Evolutionary conservation across 495 filamentous ascomycete species (phyloP).

Genomic region (Penicillium tannophilum): DNA sequence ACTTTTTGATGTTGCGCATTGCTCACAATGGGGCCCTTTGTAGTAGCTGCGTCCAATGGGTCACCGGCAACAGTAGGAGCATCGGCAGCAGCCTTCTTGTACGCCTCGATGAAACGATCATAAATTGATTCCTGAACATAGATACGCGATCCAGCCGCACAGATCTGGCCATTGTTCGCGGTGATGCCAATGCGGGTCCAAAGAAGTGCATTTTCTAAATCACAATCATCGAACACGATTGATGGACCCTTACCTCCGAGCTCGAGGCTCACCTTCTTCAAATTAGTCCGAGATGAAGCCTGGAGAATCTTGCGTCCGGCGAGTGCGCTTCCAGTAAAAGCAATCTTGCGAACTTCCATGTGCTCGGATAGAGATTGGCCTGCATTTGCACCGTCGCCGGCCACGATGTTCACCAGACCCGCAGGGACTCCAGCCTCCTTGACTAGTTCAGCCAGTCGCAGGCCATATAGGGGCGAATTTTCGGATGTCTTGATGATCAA

Average conservation of each 20-base stretch:
- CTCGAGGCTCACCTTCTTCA: slow-evolving; percentile 53
- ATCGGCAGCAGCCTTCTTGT: slow-evolving; percentile 15
- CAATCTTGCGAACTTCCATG: slow-evolving; percentile 74
- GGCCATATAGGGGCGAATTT: slow-evolving; percentile 83
- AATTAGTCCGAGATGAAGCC: slow-evolving; percentile 42
- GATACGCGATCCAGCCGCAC: slow-evolving; percentile 52
- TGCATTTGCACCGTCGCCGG: slow-evolving; percentile 77
- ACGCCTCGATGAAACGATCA: slow-evolving; percentile 50
- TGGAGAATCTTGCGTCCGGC: slow-evolving; percentile 33
- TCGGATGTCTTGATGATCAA: slow-evolving; percentile 91
- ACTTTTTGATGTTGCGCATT: slow-evolving; percentile 81
- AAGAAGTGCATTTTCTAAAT: slow-evolving; percentile 43
- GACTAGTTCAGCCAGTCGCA: slow-evolving; percentile 80
- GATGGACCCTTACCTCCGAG: slow-evolving; percentile 49
- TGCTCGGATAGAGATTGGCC: slow-evolving; percentile 79
- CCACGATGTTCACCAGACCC: slow-evolving; percentile 85
- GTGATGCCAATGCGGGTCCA: slow-evolving; percentile 48
- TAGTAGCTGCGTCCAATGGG: slow-evolving; percentile 70
- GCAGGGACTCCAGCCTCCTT: slow-evolving; percentile 84
- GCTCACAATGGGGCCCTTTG: slow-evolving; percentile 82
- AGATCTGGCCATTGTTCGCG: slow-evolving; percentile 56
- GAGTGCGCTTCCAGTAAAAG: slow-evolving; percentile 30
- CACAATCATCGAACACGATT: slow-evolving; percentile 48
- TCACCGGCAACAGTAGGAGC: slow-evolving; percentile 61
- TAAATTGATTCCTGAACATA: slow-evolving; percentile 59